Base-by-base conservation (phyloP, 371 early-diverging fungal genomes). In the Massospora cicadina region DNA sequence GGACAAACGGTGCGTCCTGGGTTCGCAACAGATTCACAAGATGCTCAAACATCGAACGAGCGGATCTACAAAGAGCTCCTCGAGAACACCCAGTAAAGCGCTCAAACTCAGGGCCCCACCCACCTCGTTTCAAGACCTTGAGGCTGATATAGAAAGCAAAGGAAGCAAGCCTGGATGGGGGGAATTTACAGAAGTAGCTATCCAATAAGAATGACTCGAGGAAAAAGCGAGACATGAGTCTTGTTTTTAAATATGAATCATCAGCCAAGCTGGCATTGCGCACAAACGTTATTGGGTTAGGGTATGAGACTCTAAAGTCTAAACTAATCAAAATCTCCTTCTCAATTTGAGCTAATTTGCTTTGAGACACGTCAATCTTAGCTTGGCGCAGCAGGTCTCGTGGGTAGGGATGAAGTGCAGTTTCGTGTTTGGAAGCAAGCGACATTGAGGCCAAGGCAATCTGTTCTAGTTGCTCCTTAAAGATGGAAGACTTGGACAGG, bases 381-480 rank as follows among this genome's bases (percentile, higher is more conserved):
- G 43, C 5, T 17, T 17, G 43, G 10, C 5, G 10, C 17, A 43
- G 43, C 17, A 43, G 17, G 5, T 43, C 43, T 5, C 43, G 43
- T 17, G 43, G 43, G 43, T 43, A 43, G 30, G 79, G 81, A 24
- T 80, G 80, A 68, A 88, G 91, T 0, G 90, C 79, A 73, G 99
- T 99, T 79, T 99, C 98, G 75, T 93, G 94, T 73, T 99, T 99
- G 68, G 91, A 76, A 0, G 99, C 96, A 65, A 99, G 83, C 67
- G 95, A 89, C 66, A 98, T 70, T 0, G 93, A 82, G 0, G 96
- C 86, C 54, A 96, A 79, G 1, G 98, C 99, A n/a, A 98, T 95
- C 13, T 98, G 80, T 71, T 99, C 98, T 13, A 99, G 82, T 70
- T 96, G 98, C 59, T 77, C 77, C 29, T 91, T 68, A 0, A 89